Evolutionary conservation across 192 early-diverging fungal species (phyloP).

Genomic region (Linnemannia exigua): DNA sequence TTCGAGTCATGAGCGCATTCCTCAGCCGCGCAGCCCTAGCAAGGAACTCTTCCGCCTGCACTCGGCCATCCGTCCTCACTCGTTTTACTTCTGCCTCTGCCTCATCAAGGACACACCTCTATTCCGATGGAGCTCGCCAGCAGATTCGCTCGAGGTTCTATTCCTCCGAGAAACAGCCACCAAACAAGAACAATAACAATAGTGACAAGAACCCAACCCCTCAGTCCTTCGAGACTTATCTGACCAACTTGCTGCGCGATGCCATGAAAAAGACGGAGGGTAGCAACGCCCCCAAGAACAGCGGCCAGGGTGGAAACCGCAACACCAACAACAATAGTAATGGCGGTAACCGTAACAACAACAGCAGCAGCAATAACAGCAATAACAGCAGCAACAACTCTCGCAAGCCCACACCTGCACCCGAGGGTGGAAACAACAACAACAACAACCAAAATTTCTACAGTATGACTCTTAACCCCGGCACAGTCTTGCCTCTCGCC

Average conservation of each 20-base stretch:
- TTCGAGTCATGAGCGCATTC: constrained; percentile 36
- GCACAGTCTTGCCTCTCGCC: constrained; percentile 58
- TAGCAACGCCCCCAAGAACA: constrained; percentile 44
- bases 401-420: constrained; percentile 54
- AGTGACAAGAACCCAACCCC: constrained; percentile 60
- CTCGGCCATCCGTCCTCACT: constrained; percentile 14
- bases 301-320: constrained; percentile 35
- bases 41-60: constrained; percentile 20
- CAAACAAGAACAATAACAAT: constrained; percentile 13
- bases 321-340: constrained; percentile 37
- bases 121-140: not conserved
- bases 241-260: constrained; percentile 64
- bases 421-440: constrained; percentile 21
- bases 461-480: constrained; percentile 59
- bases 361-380: constrained; percentile 22
- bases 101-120: not conserved
- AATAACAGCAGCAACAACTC: constrained; percentile 34
- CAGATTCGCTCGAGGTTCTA: constrained; percentile 34
- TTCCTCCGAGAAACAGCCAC: constrained; percentile 38
- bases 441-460: constrained; percentile 38
- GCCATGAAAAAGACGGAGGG: constrained; percentile 37
- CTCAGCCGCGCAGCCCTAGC: constrained; percentile 31
- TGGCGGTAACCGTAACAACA: constrained; percentile 30
- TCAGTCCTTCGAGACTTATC: constrained; percentile 81
- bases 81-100: constrained; percentile 18